Evolutionary conservation across 352 stramenopile species (phyloP).

Genomic region (Globisporangium spiculum): DNA sequence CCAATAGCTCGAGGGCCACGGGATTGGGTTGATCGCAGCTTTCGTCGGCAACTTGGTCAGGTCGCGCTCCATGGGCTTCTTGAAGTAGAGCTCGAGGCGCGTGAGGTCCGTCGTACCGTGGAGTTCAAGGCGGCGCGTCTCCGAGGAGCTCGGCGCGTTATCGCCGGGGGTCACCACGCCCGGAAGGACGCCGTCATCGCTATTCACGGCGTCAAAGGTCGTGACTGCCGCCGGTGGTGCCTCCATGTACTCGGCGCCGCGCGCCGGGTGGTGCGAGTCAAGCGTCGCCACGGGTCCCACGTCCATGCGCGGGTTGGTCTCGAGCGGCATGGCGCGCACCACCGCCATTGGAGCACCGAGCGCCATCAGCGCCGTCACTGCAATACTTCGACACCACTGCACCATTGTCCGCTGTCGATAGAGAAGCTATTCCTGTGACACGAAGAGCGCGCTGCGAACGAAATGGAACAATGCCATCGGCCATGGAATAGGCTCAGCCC

Average conservation of each 20-base stretch:
- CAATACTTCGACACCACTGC: neutral
- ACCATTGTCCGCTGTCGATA: constrained; percentile 2
- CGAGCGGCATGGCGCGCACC: constrained; percentile 17
- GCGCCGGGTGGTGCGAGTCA: constrained; percentile 29
- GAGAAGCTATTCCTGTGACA: neutral
- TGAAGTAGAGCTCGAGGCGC: constrained; percentile 51
- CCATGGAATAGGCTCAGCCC: neutral
- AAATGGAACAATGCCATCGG: constrained; percentile 12
- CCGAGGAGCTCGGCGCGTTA: constrained; percentile 2
- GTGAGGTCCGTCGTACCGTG: constrained; percentile 40
- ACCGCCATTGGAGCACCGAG: neutral
- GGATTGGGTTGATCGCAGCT: constrained; percentile 37
- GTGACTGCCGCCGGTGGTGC: constrained; percentile 17
- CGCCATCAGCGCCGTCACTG: neutral
- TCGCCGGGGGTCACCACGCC: constrained; percentile 9
- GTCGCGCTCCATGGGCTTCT: constrained; percentile 40
- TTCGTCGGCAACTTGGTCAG: constrained; percentile 51
- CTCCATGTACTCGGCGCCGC: constrained; percentile 19
- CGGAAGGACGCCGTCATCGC: constrained; percentile 12
- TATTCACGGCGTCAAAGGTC: constrained; percentile 21
- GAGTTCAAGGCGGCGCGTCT: constrained; percentile 31
- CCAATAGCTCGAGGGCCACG: constrained; percentile 75
- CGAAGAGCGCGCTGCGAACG: neutral
- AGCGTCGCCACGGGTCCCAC: constrained; percentile 27
- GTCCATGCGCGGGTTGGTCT: constrained; percentile 24